Evolutionary conservation across 371 early-diverging fungal species (phyloP), one percentile per base, ranked within the genome.

Genomic region (Actinomucor elegans): DNA sequence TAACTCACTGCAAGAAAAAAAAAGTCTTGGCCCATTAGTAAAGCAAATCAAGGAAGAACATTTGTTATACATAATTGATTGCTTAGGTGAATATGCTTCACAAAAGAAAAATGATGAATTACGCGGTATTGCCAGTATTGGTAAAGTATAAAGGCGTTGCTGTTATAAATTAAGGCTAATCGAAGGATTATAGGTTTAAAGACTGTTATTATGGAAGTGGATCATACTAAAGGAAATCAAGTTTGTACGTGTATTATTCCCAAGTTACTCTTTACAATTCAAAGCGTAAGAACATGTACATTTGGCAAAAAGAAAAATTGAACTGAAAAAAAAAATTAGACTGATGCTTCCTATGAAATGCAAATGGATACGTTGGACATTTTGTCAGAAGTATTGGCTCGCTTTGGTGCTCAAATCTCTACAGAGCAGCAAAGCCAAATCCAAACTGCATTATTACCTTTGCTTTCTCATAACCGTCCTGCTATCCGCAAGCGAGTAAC

Each of bases 401-500:
- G 90, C 28, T 93, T 91, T 59, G 94, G 94, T n/a, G 57, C 67
- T 29, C 71, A 79, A 41, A 50, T 84, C 1, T 61, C 81, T 4
- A 57, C 76, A 8, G 75, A 77, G 20, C 64, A 73, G 9, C 87
- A 86, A 45, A 69, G 71, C 14, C 62, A 75, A 23, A 85, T 89
- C 21, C 88, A 88, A 59, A 64, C 69, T 26, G 71, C 83, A 6
- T 67, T 96, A 23, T 71, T 92, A 35, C 79, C 80, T 4, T 75
- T 89, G 12, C 73, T 94, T 38, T 69, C 79, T 35, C 86, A 93
- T 66, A 57, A 83, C 1, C 85, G 93, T 27, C 79, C 92, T 15
- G 90, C 93, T 5, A 75, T 94, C 29, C 85, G 94, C 31, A 95
- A 95, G 71, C 79, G 95, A 42, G 80, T 91, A 5, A 87, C 89